A percentile compares a stretch with the other conserved stretches of the same genome.
Conservation (phyloP, 805 yeast genomes). For the Scheffersomyces amazonensis region DNA sequence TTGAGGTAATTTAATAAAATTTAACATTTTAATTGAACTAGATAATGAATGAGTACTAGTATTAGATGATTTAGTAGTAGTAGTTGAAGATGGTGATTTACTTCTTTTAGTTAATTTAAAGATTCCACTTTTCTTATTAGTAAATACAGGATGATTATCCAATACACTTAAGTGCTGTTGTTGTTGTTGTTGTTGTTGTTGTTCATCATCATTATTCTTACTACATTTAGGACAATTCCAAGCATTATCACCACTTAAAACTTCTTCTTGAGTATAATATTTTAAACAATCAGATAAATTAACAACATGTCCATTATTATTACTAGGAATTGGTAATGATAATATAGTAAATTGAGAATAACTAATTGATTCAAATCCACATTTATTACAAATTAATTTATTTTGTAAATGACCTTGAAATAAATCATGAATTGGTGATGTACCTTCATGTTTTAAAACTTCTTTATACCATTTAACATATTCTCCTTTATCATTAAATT, state of each 20-base stretch:
- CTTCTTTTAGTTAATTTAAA: constrained; percentile 32
- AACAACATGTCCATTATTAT: constrained; percentile 22
- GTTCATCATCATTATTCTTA: constrained; percentile 14
- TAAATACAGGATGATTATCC: constrained; percentile 37
- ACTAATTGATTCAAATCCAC: constrained; percentile 58
- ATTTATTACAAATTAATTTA: constrained; percentile 57
- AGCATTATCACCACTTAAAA: constrained; percentile 70
- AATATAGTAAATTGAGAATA: constrained; percentile 62
- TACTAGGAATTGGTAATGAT: constrained; percentile 58
- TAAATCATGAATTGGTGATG: constrained; percentile 61
- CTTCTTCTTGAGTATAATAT: constrained; percentile 62
- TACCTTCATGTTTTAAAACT: constrained; percentile 52
- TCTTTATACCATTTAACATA: constrained; percentile 62
- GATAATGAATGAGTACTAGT: constrained; percentile 2
- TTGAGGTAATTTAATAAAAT: constrained; percentile 33
- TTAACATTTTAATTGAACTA: constrained; percentile 17
- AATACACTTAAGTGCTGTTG: constrained; percentile 13
- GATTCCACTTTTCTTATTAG: constrained; percentile 30
- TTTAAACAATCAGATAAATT: constrained; percentile 62
- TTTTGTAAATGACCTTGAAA: constrained; percentile 77
- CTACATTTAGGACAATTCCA: constrained; percentile 81
- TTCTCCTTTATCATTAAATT: constrained; percentile 39
- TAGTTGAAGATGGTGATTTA: constrained; percentile 24
- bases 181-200: constrained; percentile 6
- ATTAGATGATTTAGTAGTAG: constrained; percentile 13